phyloP scores from a whole-genome alignment of 495 filamentous ascomycete genomes.

The Penicillium paradoxum region DNA sequence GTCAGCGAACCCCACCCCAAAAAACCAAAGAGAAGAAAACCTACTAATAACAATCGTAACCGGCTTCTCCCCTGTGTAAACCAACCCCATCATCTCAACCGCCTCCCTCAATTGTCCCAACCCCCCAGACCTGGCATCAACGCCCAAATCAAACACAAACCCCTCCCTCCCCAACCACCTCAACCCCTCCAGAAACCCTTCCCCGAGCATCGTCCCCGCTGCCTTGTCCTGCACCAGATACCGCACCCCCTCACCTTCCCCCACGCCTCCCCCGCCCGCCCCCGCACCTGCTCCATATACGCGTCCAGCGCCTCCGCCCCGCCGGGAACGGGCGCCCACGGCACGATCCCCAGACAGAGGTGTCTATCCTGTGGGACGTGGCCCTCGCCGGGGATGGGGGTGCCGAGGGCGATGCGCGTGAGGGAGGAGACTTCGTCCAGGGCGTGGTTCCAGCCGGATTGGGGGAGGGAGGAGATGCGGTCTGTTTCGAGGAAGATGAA shows the following conservation, averaged over 20 bases:
- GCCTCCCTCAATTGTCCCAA: conserved; percentile 66
- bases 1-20: neutral
- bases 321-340: conserved; percentile 73
- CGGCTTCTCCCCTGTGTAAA: conserved; percentile 55
- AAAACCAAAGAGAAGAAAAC: neutral
- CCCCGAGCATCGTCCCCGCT: conserved; percentile 53
- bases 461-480: conserved; percentile 46
- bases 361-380: conserved; percentile 45
- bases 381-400: conserved; percentile 55
- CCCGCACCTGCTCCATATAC: conserved; percentile 46
- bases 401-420: conserved; percentile 56
- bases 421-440: conserved; percentile 68
- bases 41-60: conserved; percentile 64
- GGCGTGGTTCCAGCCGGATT: conserved; percentile 48
- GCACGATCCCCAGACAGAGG: conserved; percentile 62
- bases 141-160: conserved; percentile 72
- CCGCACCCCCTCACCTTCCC: conserved; percentile 65
- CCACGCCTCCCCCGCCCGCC: conserved; percentile 37
- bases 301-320: conserved; percentile 45
- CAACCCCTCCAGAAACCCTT: conserved; percentile 63
- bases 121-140: conserved; percentile 67
- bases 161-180: conserved; percentile 58
- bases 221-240: conserved; percentile 78
- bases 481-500: conserved; percentile 83
- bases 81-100: conserved; percentile 64